Evolutionary conservation across 257 asterid species (phyloP), one percentile per base, ranked within the genome.

Genomic region (Mitragyna speciosa): DNA sequence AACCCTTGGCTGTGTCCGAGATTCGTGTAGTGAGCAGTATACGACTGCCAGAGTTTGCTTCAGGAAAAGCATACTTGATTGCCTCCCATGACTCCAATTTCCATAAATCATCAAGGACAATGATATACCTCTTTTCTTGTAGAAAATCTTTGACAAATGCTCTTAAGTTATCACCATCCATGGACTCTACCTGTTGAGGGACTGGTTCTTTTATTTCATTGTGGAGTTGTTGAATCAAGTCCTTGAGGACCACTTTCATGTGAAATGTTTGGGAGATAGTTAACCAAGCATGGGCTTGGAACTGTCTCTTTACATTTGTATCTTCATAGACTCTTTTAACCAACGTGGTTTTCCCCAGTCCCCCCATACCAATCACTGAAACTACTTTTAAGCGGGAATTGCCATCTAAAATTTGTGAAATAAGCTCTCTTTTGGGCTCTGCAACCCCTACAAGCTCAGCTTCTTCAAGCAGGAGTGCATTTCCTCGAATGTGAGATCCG

Each of bases 261-360:
- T 66, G 56, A 43, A 79, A 84, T 9, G 81, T 59, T 73, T 81
- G 77, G 28, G 87, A 85, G 31, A 87, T 74, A n/a, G 88, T 83
- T 63, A 87, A 72, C 87, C 88, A 82, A 1, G 81, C 87, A 67
- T 73, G 87, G 33, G 39, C n/a, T 5, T 83, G 78, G 78, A 87
- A 85, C 41, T 76, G 74, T 52, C 78, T 81, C 84, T 81, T 85
- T 52, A 65, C 79, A 10, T 4, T 15, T 20, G 61, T 22, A 83
- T 85, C 83, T n/a, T 86, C 86, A 6, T 63, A 81, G 63, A 85
- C 87, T 56, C 72, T 85, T 82, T 78, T 87, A 19, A 85, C 84
- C 49, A 87, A 74, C 28, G 88, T 85, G 47, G 90, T 85, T 76
- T 87, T 87, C 43, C 90, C 87, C 36, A 74, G 58, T 43, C 90